Evolutionary conservation across 1,284 basidiomycete species (phyloP), one percentile per base, ranked within the genome.

Genomic region (Albatrellus sp.): DNA sequence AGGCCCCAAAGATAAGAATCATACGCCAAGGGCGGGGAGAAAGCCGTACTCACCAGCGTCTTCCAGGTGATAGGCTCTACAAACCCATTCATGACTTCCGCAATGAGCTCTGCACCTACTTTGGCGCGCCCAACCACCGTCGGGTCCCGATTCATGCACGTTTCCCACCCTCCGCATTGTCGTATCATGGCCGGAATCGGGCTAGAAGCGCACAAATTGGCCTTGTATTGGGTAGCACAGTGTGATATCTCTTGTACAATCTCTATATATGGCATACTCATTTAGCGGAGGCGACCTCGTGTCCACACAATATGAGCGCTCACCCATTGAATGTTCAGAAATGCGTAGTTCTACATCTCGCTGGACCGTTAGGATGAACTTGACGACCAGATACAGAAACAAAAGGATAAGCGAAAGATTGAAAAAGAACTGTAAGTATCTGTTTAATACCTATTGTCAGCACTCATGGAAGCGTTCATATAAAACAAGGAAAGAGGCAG

Each of bases 21-120:
- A 24, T 24, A 33, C 28, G 20, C 43, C 36, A 30, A 41, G 32
- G 29, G 44, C n/a, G n/a, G 12, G 33, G 30, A 10, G 34, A 17
- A 40, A 16, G 29, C 19, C 7, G 40, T 17, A 65, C 80, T 62
- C 51, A 88, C 90, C 67, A 98, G 70, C 13, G 90, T 93, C 67
- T 94, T 96, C 90, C 91, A 97, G 61, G 84, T 92, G 59, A 98
- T 93, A 37, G 88, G 84, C 59, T 98, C 94, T 28, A 98, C 88
- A 60, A 98, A 98, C 7, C 89, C 81, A 61, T 98, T 96, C 54
- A 97, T 80, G 33, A 97, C 88, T 55, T 96, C 93, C 40, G 90
- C 94, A 60, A 98, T 84, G 40, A 94, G 82, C 67, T 98, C 91
- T 44, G 94, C 92, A 38, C 87, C 83, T 53, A 98, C 86, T 52